These are phyloP conservation scores for Taphrina wiesneri DNA, from an alignment of 1,139 yeast species.

Conservation along the genomic window DNA sequence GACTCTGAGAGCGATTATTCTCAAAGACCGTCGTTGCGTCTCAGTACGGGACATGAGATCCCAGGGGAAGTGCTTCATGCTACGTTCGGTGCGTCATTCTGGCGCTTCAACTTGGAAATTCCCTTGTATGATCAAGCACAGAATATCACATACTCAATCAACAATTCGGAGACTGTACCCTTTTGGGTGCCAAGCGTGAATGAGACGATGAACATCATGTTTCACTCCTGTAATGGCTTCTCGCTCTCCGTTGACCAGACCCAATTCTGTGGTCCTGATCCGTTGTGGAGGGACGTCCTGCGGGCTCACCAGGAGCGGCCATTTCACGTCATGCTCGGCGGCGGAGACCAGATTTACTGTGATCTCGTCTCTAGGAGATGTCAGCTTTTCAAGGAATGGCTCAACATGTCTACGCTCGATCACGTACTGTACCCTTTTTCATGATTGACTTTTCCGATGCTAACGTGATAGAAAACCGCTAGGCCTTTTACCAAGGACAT, in stretches of 20 bases:
- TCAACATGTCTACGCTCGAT: conserved; percentile 46
- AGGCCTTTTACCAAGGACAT: conserved; percentile 50
- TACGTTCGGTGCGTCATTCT: conserved; percentile 21
- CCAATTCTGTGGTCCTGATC: conserved; percentile 50
- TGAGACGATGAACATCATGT: conserved; percentile 33
- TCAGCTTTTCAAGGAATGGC: conserved; percentile 62
- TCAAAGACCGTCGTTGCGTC: conserved; percentile 60
- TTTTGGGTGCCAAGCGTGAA: conserved; percentile 26
- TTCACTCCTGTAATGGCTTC: conserved; percentile 83
- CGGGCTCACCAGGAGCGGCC: conserved; percentile 60
- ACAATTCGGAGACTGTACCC: conserved; percentile 11
- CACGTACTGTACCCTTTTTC: not conserved
- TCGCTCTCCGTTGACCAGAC: conserved; percentile 72
- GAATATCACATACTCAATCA: conserved; percentile 18
- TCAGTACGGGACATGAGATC: conserved; percentile 21
- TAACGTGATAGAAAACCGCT: conserved; percentile 17
- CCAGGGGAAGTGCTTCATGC: conserved; percentile 25
- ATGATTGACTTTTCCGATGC: not conserved
- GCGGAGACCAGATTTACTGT: conserved; percentile 93
- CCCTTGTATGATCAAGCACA: conserved; percentile 21
- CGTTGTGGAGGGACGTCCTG: conserved; percentile 83
- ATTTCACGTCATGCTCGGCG: conserved; percentile 94
- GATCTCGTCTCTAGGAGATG: conserved; percentile 64
- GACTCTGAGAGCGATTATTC: conserved; percentile 42
- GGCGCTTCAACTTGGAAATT: conserved; percentile 28